Conservation (phyloP, 2,329 filamentous ascomycete genomes). For the Neofusicoccum sp. region DNA sequence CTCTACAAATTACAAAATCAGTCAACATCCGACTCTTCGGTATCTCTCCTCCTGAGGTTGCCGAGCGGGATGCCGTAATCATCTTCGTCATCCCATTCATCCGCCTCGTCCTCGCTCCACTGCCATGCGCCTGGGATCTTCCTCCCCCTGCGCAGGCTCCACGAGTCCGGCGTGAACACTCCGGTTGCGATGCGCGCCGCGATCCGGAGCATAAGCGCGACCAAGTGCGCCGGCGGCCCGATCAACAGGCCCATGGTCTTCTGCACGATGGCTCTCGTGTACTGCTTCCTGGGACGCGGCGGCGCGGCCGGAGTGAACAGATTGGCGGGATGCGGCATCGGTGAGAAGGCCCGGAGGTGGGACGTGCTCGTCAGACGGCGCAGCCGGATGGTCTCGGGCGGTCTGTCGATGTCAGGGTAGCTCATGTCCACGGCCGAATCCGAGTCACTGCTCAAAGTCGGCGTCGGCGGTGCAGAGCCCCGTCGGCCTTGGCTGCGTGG, state of each 20-base stretch:
- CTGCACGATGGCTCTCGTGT: slow-evolving; percentile 60
- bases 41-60: slow-evolving; percentile 17
- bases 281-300: slow-evolving; percentile 32
- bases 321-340: slow-evolving; percentile 66
- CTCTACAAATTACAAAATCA: not conserved
- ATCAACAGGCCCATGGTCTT: slow-evolving; percentile 76
- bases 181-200: slow-evolving; percentile 68
- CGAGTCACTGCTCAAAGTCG: slow-evolving; percentile 44
- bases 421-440: slow-evolving; percentile 39
- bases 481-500: slow-evolving; percentile 23
- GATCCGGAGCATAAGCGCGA: slow-evolving; percentile 77
- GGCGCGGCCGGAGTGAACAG: slow-evolving; percentile 56
- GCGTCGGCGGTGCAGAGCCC: slow-evolving; percentile 42
- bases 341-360: slow-evolving; percentile 58
- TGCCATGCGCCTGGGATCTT: slow-evolving; percentile 55
- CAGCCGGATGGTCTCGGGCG: slow-evolving; percentile 36
- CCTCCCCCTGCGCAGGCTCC: slow-evolving; percentile 30
- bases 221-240: slow-evolving; percentile 74
- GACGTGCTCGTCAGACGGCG: slow-evolving; percentile 52
- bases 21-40: slow-evolving; percentile 14
- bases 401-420: slow-evolving; percentile 41
- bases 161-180: slow-evolving; percentile 34
- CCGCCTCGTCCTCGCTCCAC: slow-evolving; percentile 54
- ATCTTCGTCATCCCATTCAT: slow-evolving; percentile 52
- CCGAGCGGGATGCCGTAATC: slow-evolving; percentile 54